Conservation (phyloP, 148 eudicot genomes). For the Tetragonia tetragonoides region DNA sequence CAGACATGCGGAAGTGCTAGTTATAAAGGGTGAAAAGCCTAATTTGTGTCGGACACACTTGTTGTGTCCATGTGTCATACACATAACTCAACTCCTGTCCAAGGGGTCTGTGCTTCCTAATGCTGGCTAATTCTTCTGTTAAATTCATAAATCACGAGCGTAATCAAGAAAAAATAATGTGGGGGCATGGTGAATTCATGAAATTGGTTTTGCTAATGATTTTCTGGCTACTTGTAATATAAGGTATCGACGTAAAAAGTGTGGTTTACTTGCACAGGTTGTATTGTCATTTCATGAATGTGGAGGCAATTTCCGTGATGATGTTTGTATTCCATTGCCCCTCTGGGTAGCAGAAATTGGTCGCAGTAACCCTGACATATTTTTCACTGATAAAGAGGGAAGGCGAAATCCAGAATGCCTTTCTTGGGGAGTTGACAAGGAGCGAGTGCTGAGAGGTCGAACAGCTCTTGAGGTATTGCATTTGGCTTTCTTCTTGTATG, state of each 20-base stretch:
- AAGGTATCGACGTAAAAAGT: conserved; percentile 2
- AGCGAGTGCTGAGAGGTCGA: conserved; percentile 84
- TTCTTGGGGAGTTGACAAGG: conserved; percentile 95
- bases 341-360: conserved; percentile 93
- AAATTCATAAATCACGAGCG: neutral
- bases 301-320: conserved; percentile 91
- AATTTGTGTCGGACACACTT: too few species aligned
- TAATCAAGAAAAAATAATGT: neutral
- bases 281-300: conserved; percentile 96
- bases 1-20: too few species aligned
- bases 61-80: too few species aligned
- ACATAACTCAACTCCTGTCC: too few species aligned
- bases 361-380: conserved; percentile 76
- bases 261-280: conserved; percentile 44
- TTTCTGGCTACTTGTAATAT: neutral
- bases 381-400: conserved; percentile 88
- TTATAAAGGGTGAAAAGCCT: too few species aligned
- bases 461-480: conserved; percentile 82
- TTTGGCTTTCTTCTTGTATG: conserved; percentile 1
- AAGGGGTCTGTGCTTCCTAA: too few species aligned
- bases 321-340: conserved; percentile 89
- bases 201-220: neutral
- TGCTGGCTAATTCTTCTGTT: neutral
- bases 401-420: conserved; percentile 91
- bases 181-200: neutral